A percentile compares a stretch with the other conserved stretches of the same genome.
Evolutionary conservation across 371 early-diverging fungal genomes (phyloP).

Genomic region (Mucor indicus): DNA sequence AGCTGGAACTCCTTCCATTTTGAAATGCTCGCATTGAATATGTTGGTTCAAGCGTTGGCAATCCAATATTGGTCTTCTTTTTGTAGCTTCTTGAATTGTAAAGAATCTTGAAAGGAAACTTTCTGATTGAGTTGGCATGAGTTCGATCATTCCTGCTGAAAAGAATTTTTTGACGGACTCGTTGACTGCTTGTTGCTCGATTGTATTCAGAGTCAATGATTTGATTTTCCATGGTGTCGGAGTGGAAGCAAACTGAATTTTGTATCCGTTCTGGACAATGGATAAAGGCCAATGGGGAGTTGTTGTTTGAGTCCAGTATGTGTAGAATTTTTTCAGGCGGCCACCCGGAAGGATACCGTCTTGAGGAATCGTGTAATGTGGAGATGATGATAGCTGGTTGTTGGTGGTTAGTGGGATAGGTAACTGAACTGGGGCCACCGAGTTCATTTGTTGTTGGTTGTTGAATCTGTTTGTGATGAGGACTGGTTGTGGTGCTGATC

Average conservation of each 20-base stretch:
- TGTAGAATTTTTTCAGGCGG: neutral
- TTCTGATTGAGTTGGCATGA: neutral
- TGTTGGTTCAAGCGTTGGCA: neutral
- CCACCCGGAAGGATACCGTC: slow-evolving; percentile 1
- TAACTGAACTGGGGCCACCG: no score
- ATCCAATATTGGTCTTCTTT: neutral
- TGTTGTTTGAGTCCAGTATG: neutral
- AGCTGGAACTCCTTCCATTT: slow-evolving; percentile 11
- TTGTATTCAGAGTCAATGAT: neutral
- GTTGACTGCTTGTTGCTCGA: neutral
- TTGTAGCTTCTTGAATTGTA: slow-evolving; percentile 1
- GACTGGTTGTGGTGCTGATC: neutral
- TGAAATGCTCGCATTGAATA: slow-evolving; percentile 5
- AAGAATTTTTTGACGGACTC: neutral
- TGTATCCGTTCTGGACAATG: no score
- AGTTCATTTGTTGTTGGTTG: slow-evolving; percentile 2
- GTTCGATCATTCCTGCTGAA: neutral
- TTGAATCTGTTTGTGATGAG: neutral
- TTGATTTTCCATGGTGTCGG: neutral
- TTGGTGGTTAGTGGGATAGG: neutral
- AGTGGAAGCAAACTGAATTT: no score
- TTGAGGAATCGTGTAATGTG: neutral
- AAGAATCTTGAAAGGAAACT: slow-evolving; percentile 2
- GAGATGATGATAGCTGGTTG: neutral
- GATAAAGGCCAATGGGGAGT: neutral